Evolutionary conservation across 345 rosid genomes (phyloP), one percentile per base, ranked within the genome.

Genomic region (Noccaea caerulescens): DNA sequence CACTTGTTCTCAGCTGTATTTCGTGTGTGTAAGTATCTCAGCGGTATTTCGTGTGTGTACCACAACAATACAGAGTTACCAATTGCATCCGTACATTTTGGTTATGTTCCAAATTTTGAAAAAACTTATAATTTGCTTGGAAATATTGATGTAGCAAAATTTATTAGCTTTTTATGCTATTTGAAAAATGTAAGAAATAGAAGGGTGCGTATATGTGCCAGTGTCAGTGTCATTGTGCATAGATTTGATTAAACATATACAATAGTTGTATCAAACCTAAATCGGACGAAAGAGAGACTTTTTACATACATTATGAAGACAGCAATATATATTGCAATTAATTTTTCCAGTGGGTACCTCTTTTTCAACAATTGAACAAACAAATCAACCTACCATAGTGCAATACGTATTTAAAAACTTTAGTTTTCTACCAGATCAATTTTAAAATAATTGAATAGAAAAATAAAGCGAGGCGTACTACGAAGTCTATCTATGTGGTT

Each of bases 351-450:
- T 34, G 63, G 13, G 4, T 10, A 20, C 62, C 18, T 62, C 27
- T 6, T 49, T 41, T 69, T 58, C 75, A 71, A 71, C 68, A 71
- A 16, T 44, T 60, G 60, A 41, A 50, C 68, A 5, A 71, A 60
- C 59, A 49, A 47, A 41, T 51, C 44, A 18, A 51, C 60, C 74
- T 49, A 70, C 36, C 73, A 36, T 27, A 37, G 49, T 58, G 20
- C 47, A 30, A 42, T 16, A 54, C 8, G 42, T 58, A 27, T 37
- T 38, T 49, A 23, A 45, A 57, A 57, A 30, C 49, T 67, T 14
- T 6, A 12, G 3, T 8, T 46, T 63, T 11, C 16, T 33, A 6
- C 8, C 34, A 27, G 4, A 42, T 4, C 56, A 32, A 16, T 4
- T 46, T 33, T 6, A 8, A 63, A 63, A 63, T 32, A 6, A 32